A percentile compares a stretch with the other conserved stretches of the same genome.
Conservation (phyloP, 2,329 filamentous ascomycete genomes). For the Phyllosticta capitalensis region DNA sequence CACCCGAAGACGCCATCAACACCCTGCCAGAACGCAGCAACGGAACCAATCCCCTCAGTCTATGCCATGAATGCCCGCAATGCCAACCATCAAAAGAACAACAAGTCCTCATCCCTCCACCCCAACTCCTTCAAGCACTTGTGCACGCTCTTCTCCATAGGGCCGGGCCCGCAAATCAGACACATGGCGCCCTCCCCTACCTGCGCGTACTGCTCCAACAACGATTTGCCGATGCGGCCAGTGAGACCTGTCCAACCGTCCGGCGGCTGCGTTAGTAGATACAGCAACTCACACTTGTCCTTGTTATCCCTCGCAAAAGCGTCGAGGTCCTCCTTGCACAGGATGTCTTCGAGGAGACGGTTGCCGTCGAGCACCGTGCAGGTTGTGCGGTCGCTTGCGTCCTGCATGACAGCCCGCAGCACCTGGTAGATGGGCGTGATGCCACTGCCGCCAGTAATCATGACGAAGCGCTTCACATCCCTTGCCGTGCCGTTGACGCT, state of each 20-base stretch:
- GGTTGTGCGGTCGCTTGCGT: constrained; percentile 51
- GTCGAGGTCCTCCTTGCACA: constrained; percentile 67
- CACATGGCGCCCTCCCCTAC: constrained; percentile 48
- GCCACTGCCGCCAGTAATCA: constrained; percentile 83
- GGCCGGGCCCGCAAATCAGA: constrained; percentile 68
- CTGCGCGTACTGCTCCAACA: constrained; percentile 51
- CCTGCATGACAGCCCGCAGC: constrained; percentile 60
- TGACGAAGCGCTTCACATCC: constrained; percentile 59
- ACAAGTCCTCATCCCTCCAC: constrained; percentile 61
- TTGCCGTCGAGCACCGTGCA: constrained; percentile 77
- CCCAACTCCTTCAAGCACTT: constrained; percentile 50
- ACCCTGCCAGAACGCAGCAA: background rate
- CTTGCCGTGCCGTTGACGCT: constrained; percentile 48
- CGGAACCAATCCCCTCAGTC: background rate
- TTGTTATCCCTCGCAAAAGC: constrained; percentile 44
- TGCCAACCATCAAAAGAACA: constrained; percentile 54
- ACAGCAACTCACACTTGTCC: constrained; percentile 53
- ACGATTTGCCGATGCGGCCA: constrained; percentile 55
- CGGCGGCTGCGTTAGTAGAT: constrained; percentile 57
- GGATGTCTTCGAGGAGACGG: constrained; percentile 66
- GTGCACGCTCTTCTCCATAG: constrained; percentile 60
- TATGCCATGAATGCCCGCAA: background rate
- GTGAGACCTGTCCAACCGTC: constrained; percentile 57
- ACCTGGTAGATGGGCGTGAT: constrained; percentile 90
- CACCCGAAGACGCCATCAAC: background rate